phyloP scores from a whole-genome alignment of 371 early-diverging fungal species.

The Circinella umbellata region DNA sequence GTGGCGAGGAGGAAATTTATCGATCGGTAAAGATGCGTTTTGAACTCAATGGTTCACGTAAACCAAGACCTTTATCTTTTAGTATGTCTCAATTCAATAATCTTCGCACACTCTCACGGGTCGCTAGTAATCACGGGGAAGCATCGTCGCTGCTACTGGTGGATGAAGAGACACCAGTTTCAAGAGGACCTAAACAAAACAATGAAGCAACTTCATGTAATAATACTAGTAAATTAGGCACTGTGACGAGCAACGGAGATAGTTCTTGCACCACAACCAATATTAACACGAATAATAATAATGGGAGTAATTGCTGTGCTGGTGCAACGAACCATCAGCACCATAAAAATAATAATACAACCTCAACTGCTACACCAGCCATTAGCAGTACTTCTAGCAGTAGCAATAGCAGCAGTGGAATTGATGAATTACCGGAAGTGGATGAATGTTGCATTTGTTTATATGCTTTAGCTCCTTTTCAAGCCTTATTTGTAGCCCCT shows the following conservation, averaged over 20 bases:
- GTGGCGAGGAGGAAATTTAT: constrained; percentile 75
- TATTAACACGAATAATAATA: background rate
- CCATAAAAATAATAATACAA: too few relatives aligned
- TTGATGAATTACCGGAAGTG: constrained; percentile 24
- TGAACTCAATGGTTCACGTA: constrained; percentile 64
- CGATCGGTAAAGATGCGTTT: constrained; percentile 81
- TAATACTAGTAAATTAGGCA: background rate
- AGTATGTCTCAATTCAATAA: constrained; percentile 45
- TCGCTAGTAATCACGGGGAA: constrained; percentile 19
- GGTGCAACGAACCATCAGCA: background rate
- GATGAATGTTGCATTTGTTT: constrained; percentile 97
- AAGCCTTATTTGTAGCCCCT: constrained; percentile 93
- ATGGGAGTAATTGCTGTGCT: background rate
- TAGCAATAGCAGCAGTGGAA: background rate
- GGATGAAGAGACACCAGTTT: constrained; percentile 7
- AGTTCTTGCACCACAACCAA: background rate
- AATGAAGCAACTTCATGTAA: background rate
- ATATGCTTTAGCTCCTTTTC: constrained; percentile 86
- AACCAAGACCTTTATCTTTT: constrained; percentile 37
- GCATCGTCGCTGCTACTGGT: constrained; percentile 5
- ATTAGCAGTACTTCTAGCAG: background rate
- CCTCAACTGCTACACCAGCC: too few relatives aligned
- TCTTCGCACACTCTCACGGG: constrained; percentile 35
- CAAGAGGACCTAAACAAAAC: background rate
- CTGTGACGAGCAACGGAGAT: constrained; percentile 9